Conservation (phyloP, 805 yeast species). For the Candida boidinii region DNA sequence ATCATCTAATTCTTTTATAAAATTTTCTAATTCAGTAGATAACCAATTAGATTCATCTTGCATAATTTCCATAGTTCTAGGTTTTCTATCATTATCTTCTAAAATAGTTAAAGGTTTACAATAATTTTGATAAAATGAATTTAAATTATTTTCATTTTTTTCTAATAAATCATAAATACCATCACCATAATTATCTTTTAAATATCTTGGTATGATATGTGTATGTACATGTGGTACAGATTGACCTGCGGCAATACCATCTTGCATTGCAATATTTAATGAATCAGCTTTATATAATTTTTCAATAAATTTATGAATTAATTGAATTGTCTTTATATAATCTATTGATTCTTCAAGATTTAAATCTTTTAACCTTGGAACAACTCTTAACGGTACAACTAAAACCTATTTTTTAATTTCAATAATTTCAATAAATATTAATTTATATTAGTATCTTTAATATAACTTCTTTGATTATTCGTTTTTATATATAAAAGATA, state of each 20-base stretch:
- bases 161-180: conserved; percentile 65
- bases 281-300: conserved; percentile 69
- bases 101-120: conserved; percentile 20
- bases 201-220: conserved; percentile 81
- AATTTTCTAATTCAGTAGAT: conserved; percentile 29
- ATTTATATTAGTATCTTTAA: too few relatives aligned
- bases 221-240: conserved; percentile 94
- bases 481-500: conserved; percentile 1
- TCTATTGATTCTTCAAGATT: conserved; percentile 67
- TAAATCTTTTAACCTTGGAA: conserved; percentile 60
- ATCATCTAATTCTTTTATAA: conserved; percentile 1
- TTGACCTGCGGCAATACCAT: conserved; percentile 94
- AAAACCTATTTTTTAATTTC: too few relatives aligned
- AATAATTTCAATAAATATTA: too few relatives aligned
- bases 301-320: conserved; percentile 60
- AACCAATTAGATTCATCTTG: conserved; percentile 57
- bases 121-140: conserved; percentile 24
- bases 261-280: conserved; percentile 87
- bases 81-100: conserved; percentile 45
- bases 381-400: conserved; percentile 73
- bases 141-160: conserved; percentile 38
- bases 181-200: conserved; percentile 55
- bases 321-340: conserved; percentile 67
- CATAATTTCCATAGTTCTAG: conserved; percentile 62
- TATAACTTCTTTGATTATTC: too few relatives aligned